Percentiles rank a stretch among this genome's conserved stretches.
phyloP scores from a whole-genome alignment of 805 yeast genomes.

The Candida pseudofarinosa region DNA sequence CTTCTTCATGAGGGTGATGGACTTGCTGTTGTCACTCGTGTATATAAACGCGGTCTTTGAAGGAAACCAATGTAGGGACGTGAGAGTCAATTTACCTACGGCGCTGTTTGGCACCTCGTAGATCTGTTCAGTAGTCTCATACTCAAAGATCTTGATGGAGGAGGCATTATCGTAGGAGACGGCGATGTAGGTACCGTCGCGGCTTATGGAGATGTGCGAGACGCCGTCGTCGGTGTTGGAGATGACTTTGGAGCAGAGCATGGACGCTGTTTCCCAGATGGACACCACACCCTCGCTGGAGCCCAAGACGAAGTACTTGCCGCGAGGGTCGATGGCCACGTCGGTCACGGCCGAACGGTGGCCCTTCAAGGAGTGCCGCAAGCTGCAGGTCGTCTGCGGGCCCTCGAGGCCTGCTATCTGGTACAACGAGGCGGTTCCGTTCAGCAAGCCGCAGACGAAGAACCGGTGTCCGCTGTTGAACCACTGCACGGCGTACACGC shows the following conservation, averaged over 20 bases:
- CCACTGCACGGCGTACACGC: constrained; percentile 44
- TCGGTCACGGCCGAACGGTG: constrained; percentile 51
- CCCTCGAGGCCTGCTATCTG: constrained; percentile 6
- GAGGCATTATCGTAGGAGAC: constrained; percentile 41
- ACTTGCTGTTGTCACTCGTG: constrained; percentile 27
- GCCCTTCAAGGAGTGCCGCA: constrained; percentile 23
- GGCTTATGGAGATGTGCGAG: constrained; percentile 32
- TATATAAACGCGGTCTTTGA: constrained; percentile 27
- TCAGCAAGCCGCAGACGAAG: constrained; percentile 39
- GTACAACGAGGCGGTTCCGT: constrained; percentile 39
- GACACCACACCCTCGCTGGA: constrained; percentile 55
- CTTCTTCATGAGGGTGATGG: constrained; percentile 21
- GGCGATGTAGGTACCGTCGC: constrained; percentile 46
- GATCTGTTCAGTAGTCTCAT: constrained; percentile 22
- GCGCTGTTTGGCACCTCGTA: constrained; percentile 27
- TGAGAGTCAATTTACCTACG: constrained; percentile 24
- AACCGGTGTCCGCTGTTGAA: constrained; percentile 35
- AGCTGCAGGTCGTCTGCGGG: neutral
- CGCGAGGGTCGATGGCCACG: constrained; percentile 50
- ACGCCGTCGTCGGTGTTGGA: constrained; percentile 43
- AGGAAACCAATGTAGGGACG: constrained; percentile 33
- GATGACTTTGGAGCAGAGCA: constrained; percentile 34
- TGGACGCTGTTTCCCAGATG: constrained; percentile 42
- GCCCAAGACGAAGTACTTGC: constrained; percentile 48
- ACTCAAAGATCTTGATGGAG: constrained; percentile 39